Evolutionary conservation across 2,329 filamentous ascomycete species (phyloP), one percentile per base, ranked within the genome.

Genomic region (Trichoderma sp.): DNA sequence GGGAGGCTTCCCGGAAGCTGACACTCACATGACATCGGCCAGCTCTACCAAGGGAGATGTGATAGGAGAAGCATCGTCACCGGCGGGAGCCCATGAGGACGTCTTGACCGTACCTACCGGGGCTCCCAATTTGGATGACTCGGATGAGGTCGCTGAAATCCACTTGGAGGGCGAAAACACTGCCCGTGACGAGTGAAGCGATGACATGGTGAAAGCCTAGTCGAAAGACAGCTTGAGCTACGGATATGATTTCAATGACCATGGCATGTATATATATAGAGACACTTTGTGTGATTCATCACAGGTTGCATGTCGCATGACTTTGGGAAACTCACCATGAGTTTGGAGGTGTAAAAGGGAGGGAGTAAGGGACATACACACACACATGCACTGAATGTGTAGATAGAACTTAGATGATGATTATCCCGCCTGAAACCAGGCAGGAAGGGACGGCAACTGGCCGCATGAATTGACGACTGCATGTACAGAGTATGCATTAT

Each of bases 101-200:
- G 76, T 84, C 24, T 78, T 84, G 64, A 79, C 80, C 21, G 79
- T 85, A 59, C 78, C 80, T 24, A 75, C 79, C 13, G 73, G 77
- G 5, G 77, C 74, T 33, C 78, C 76, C 19, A 78, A 75, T 60
- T 81, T 82, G 31, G 74, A 73, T 33, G 77, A 76, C 62, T 84
- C 81, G 14, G 82, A 83, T 37, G 82, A 83, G 52, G 84, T 84
- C 7, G 77, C 83, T 8, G 84, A 86, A 74, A 86, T 86, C 56
- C 83, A 84, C 70, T 74, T 86, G 24, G 83, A 83, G 52, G 82
- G 82, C 58, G 79, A 81, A 66, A 62, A 57, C 8, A 47, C 47
- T 52, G 35, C 55, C 10, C 27, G 33, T n/a, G 14, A 21, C 14
- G 56, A 68, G 24, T 70, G 35, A 61, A 35, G 47, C 53, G 21